Evolutionary conservation across 1,284 basidiomycete species (phyloP).

Genomic region (Sporisorium graminicola): DNA sequence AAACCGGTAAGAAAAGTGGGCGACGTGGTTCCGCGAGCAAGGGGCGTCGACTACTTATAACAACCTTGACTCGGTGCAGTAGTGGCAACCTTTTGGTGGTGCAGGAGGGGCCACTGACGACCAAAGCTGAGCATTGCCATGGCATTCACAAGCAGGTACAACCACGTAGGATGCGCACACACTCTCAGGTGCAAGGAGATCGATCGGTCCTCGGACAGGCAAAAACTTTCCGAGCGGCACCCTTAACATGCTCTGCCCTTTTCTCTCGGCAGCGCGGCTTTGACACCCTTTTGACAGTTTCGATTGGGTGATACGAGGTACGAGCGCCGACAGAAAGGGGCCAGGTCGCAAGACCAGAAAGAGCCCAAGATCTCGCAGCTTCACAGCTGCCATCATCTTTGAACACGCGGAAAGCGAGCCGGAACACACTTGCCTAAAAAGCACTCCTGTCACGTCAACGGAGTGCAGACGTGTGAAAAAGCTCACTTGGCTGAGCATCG

Average conservation of each 20-base stretch:
- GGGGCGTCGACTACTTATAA: background rate
- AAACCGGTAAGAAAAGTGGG: background rate
- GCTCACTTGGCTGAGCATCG: background rate
- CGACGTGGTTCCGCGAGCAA: background rate
- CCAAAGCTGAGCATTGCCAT: background rate
- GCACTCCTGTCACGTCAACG: background rate
- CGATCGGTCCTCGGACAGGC: background rate
- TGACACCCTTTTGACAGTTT: background rate
- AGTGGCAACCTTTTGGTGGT: background rate
- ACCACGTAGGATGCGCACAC: no score
- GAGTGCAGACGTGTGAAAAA: background rate
- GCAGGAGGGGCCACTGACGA: background rate
- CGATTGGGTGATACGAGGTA: background rate
- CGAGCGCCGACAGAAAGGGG: background rate
- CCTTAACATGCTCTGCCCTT: background rate
- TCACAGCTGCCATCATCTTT: conserved; percentile 3
- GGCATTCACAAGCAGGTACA: background rate
- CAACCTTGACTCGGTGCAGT: background rate
- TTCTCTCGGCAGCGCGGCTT: background rate
- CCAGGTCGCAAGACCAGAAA: background rate
- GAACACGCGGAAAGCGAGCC: conserved; percentile 13
- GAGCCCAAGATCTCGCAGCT: conserved; percentile 6
- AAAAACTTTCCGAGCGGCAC: conserved; percentile 6
- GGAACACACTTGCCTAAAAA: no score
- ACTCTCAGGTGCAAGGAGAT: background rate